Percentiles rank a stretch among this genome's conserved stretches.
phyloP scores from a whole-genome alignment of 352 stramenopile genomes.

The Pythium biforme region DNA sequence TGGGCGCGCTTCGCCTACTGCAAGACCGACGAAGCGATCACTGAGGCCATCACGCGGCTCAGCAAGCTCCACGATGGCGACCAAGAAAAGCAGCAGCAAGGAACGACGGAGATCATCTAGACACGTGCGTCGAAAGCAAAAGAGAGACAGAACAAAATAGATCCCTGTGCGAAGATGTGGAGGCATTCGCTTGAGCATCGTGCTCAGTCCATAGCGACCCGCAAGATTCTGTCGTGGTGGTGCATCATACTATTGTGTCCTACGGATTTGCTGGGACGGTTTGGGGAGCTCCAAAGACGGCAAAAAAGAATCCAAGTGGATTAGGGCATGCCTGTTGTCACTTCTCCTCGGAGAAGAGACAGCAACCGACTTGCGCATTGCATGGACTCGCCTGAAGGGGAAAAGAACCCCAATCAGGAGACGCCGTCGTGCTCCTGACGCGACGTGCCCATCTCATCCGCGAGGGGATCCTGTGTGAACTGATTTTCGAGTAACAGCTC shows the following conservation, averaged over 20 bases:
- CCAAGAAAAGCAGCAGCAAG: background rate
- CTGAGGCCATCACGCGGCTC: constrained; percentile 79
- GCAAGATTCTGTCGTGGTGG: too few relatives aligned
- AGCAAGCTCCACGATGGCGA: constrained; percentile 3
- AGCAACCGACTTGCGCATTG: constrained; percentile 1
- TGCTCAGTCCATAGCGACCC: too few relatives aligned
- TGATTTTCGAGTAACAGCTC: too few relatives aligned
- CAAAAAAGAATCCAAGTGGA: constrained; percentile 27
- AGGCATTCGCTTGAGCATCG: too few relatives aligned
- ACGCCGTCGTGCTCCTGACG: background rate
- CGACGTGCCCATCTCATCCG: background rate
- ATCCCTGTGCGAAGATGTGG: too few relatives aligned
- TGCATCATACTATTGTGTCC: too few relatives aligned
- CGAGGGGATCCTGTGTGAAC: background rate
- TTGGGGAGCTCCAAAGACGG: background rate
- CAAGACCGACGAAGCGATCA: constrained; percentile 94
- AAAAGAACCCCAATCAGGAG: constrained; percentile 17
- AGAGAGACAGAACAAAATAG: too few relatives aligned
- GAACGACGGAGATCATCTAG: background rate
- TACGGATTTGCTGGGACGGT: too few relatives aligned
- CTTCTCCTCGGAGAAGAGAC: too few relatives aligned
- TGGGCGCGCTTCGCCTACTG: constrained; percentile 95
- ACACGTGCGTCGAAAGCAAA: too few relatives aligned
- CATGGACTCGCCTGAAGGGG: background rate
- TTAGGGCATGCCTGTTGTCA: constrained; percentile 14